Base-by-base conservation (phyloP, 805 yeast species). In the Monosporozyma aerobia region DNA sequence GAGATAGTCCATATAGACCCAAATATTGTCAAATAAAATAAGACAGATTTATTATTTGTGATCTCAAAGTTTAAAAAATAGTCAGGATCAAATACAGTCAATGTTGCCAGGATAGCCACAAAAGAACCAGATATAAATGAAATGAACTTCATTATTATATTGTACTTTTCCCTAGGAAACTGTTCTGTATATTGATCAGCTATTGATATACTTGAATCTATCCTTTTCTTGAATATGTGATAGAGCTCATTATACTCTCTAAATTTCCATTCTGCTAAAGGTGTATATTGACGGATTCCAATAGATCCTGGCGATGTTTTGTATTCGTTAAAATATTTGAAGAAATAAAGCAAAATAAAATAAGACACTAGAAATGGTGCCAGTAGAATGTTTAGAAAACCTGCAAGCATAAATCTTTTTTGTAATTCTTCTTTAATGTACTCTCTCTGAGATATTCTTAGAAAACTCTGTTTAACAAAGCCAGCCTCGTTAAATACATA, bases 191-290 rank as follows among this genome's bases (percentile, higher is more conserved):
- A 94, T 19, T 82, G 78, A 44, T 86, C 78, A 0, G 98, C 96
- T 5, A 90, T 82, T 14, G 80, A 86, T 32, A 81, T 78, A 50
- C 97, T 87, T 55, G 87, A 69, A 47, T 82, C 87, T 43, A 94
- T 69, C 49, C 99, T 74, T 59, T 83, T 82, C 53, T 82, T 81
- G 69, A 94, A 94, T 29, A 92, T 76, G 68, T 94, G 99, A 45
- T 88, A 88, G 8, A 94, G 74, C 64, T 94, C 99, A 68, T 94
- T 94, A 64, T 86, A 88, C 62, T 94, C 99, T 53, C 99, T 74
- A 62, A 94, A 78, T 64, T 85, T 88, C 98, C 98, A 94, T 61
- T 87, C 90, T 0, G 98, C 97, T 69, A 80, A 80, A 0, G 97
- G 97, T 0, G 98, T 88, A 64, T 89, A 94, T 60, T 90, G 95